Conservation (phyloP, 441 rosid genomes). For the Erodium texanum region DNA sequence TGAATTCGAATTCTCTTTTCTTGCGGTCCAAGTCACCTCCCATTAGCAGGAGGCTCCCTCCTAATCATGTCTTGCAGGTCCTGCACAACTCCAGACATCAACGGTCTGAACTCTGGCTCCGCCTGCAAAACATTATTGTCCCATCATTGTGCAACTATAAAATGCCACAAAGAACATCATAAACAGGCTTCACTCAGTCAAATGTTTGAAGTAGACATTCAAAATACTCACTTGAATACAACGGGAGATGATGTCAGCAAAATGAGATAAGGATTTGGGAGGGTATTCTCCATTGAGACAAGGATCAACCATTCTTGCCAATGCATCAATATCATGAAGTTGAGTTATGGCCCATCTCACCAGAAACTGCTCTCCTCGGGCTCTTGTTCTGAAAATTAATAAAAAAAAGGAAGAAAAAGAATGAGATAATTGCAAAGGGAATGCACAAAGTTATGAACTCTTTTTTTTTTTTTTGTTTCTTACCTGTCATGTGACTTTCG, state of each 20-base stretch:
- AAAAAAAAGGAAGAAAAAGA: too few relatives aligned
- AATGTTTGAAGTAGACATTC: not conserved
- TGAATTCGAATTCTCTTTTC: conserved; percentile 13
- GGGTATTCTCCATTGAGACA: conserved; percentile 68
- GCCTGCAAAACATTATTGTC: conserved; percentile 37
- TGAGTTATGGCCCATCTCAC: conserved; percentile 80
- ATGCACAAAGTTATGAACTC: not conserved
- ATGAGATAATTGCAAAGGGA: not conserved
- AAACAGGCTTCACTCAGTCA: too few relatives aligned
- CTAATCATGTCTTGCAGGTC: conserved; percentile 71
- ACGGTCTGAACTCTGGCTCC: conserved; percentile 75
- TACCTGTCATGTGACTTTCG: conserved; percentile 80
- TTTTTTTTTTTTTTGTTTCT: conserved; percentile 2
- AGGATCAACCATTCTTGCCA: conserved; percentile 94
- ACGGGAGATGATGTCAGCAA: conserved; percentile 82
- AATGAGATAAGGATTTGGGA: conserved; percentile 78
- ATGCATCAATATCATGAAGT: conserved; percentile 42
- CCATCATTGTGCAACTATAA: too few relatives aligned
- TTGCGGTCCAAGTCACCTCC: conserved; percentile 22
- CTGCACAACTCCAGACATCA: conserved; percentile 89
- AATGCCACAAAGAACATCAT: too few relatives aligned
- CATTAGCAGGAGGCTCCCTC: conserved; percentile 46
- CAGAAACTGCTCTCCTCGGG: conserved; percentile 74
- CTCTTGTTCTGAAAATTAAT: conserved; percentile 38
- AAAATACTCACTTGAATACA: conserved; percentile 69